phyloP scores from a whole-genome alignment of 225 moss, liverwort and hornwort genomes.

The Antitrichia curtipendula region DNA sequence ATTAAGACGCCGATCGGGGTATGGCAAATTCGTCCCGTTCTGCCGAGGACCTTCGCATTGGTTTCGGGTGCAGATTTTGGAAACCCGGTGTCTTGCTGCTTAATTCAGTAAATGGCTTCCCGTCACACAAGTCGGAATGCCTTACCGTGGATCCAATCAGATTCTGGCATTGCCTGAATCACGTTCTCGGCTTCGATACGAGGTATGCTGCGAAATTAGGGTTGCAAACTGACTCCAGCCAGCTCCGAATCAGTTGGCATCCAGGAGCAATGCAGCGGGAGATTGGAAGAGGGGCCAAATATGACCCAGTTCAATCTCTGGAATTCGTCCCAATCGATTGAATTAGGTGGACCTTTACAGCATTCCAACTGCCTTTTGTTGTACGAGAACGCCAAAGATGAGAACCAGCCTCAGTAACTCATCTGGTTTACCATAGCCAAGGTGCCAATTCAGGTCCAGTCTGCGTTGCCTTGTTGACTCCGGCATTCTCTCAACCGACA shows the following conservation, averaged over 20 bases:
- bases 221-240: not conserved
- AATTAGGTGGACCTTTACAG: not conserved
- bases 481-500: slow-evolving; percentile 39
- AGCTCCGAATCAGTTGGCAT: not conserved
- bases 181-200: not conserved
- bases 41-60: not conserved
- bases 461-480: not conserved
- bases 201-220: not conserved
- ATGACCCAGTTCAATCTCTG: not conserved
- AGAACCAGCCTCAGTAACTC: not conserved
- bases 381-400: not conserved
- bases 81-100: not conserved
- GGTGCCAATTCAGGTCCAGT: not conserved
- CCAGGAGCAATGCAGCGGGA: not conserved
- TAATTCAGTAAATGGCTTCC: not conserved
- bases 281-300: not conserved
- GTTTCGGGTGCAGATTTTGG: not conserved
- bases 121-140: not conserved
- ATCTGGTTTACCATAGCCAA: not conserved
- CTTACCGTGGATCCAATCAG: not conserved
- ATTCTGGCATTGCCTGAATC: not conserved
- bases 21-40: not conserved
- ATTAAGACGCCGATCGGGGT: not conserved
- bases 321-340: not conserved
- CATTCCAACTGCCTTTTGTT: not conserved